Conservation (phyloP, 1,139 yeast species). For the Protomyces gravidus region DNA sequence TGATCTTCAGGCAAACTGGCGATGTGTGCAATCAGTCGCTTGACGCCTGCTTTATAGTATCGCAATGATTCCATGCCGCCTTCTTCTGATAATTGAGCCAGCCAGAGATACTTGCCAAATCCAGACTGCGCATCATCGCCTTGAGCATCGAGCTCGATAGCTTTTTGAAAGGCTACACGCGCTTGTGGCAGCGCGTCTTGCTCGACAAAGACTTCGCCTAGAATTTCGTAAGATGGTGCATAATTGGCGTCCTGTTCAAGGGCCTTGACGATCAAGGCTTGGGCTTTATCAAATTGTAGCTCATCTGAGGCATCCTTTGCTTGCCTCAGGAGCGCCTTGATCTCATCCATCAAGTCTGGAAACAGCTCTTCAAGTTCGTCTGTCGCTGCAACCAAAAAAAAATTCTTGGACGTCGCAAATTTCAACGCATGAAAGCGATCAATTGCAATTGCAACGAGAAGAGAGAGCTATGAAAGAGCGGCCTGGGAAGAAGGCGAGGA, state of each 20-base stretch:
- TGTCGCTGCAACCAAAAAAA: not conserved
- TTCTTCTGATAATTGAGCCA: slow-evolving; percentile 67
- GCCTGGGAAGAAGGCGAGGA: slow-evolving; percentile 15
- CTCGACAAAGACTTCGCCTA: slow-evolving; percentile 27
- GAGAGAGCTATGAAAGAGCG: slow-evolving; percentile 2
- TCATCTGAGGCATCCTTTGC: slow-evolving; percentile 13
- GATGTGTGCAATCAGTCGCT: slow-evolving; percentile 45
- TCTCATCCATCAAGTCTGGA: not conserved
- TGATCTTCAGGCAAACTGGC: slow-evolving; percentile 36
- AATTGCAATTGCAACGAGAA: no score
- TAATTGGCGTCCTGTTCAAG: slow-evolving; percentile 11
- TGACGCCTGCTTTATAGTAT: slow-evolving; percentile 62
- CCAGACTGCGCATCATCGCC: slow-evolving; percentile 36
- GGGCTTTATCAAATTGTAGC: slow-evolving; percentile 16
- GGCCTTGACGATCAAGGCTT: slow-evolving; percentile 11
- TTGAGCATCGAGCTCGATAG: slow-evolving; percentile 51
- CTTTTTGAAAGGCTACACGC: slow-evolving; percentile 22
- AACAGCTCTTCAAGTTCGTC: not conserved
- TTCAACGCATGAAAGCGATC: no score
- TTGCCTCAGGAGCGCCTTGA: slow-evolving; percentile 9
- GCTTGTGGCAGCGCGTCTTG: slow-evolving; percentile 24
- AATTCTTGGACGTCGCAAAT: no score
- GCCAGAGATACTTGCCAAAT: slow-evolving; percentile 74
- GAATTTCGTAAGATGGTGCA: slow-evolving; percentile 24
- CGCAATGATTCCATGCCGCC: slow-evolving; percentile 76